Evolutionary conservation across 2,329 filamentous ascomycete species (phyloP), one percentile per base, ranked within the genome.

Genomic region (Epichloe festucae): DNA sequence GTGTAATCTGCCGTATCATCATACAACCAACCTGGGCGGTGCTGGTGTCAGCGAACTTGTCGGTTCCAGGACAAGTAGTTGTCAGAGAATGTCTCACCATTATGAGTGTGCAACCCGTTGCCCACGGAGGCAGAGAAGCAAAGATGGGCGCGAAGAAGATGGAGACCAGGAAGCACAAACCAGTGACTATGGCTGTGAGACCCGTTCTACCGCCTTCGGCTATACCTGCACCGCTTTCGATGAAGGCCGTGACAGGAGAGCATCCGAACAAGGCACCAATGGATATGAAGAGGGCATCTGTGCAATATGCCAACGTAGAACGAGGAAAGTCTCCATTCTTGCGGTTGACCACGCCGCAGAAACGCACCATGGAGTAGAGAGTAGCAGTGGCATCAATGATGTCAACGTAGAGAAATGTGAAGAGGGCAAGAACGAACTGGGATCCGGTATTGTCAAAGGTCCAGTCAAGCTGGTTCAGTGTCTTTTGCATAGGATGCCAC

Each of bases 261-360:
- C 75, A 79, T 3, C 84, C 85, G 52, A 89, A 74, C 0, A 89
- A 70, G 0, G 81, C 78, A 3, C 84, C 83, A 47, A 89, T 77
- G 0, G 83, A 85, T 56, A 89, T 87, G 54, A 81, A 82, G 14
- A 82, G 66, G 1, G 85, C 84, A 57, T 89, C 85, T 3, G 78
- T 80, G 58, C 78, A 84, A 65, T 88, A 89, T 1, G 89, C 89
- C 35, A 91, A 70, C 1, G 89, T 88, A 2, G 86, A 90, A 41
- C 88, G 83, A 49, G 90, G 87, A 56, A 95, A 95, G 63, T 94
- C 88, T n/a, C 83, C 81, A 2, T 84, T 80, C 45, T 78, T 73
- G 57, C 76, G 67, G 61, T 83, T 75, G 57, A 85, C 79, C 44
- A 78, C 76, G 31, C 81, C 79, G 55, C 79, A 82, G 68, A 88